Evolutionary conservation across 371 early-diverging fungal genomes (phyloP), one percentile per base, ranked within the genome.

Genomic region (Homolaphlyctis polyrhiza): DNA sequence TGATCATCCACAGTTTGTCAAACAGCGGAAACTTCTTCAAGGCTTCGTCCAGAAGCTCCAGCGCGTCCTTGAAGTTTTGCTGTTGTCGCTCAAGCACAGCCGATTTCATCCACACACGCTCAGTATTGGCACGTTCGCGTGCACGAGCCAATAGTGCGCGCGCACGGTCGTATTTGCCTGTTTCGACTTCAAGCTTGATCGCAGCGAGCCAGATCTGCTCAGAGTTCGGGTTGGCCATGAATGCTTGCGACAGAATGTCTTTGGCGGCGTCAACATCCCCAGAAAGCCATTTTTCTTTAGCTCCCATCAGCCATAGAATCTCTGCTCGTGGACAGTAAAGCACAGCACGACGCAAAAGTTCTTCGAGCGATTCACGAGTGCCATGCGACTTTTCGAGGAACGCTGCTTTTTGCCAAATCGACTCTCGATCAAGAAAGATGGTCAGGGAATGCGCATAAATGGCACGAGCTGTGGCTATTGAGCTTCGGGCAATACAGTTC

Each of bases 141-240:
- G 97, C 97, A 48, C 85, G 79, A 58, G 84, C 80, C 34, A 97
- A 70, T 13, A 97, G 71, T 34, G 78, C 67, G 35, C 89, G 82
- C 0, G 96, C 98, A 60, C 94, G 87, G 5, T 83, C 85, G 67
- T 86, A 85, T 71, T 94, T 90, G 1, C 86, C 85, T 55, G 87
- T 91, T 66, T 94, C 94, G 45, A 89, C 89, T 74, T 96, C 97
- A 21, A 97, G 85, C 71, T 95, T 95, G 63, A 95, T 93, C 33
- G 96, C 98, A 1, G 96, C 97, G 61, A 97, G 75, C 88, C 95
- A 92, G 39, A 97, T 94, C 65, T 91, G 86, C 69, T 96, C 96
- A 39, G 90, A 90, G 63, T 89, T 87, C 3, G 95, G 91, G 67
- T 96, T 95, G 29, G 95, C 94, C 35, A 83, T 77, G 75, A 94